A percentile compares a stretch with the other conserved stretches of the same genome.
phyloP scores from a whole-genome alignment of 2,329 filamentous ascomycete species.

The Teratosphaeria pseudoeucalypti region DNA sequence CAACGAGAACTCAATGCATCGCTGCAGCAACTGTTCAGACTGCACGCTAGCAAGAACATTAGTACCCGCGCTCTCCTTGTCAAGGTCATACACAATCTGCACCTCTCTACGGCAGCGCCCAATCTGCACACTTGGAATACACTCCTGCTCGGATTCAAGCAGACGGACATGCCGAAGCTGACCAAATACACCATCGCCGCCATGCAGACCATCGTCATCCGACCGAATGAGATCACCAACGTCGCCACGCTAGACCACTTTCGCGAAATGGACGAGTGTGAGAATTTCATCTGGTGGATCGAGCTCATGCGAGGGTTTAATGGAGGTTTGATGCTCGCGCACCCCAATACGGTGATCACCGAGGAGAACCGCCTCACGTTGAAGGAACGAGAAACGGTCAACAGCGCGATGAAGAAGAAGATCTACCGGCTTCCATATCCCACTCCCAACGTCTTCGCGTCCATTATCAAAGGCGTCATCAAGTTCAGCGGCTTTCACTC shows the following conservation, averaged over 20 bases:
- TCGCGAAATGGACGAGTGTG: slow-evolving; percentile 19
- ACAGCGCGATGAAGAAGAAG: slow-evolving; percentile 11
- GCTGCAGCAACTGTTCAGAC: slow-evolving; percentile 15
- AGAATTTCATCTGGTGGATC: slow-evolving; percentile 30
- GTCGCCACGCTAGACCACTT: slow-evolving; percentile 32
- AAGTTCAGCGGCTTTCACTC: slow-evolving; percentile 36
- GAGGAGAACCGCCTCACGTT: slow-evolving; percentile 11
- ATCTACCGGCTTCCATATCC: slow-evolving; percentile 35
- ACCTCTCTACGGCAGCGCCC: slow-evolving; percentile 49
- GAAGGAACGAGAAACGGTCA: not conserved
- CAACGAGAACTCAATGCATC: slow-evolving; percentile 15
- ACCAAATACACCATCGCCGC: slow-evolving; percentile 22
- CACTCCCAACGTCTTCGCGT: slow-evolving; percentile 34
- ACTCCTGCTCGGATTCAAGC: slow-evolving; percentile 55
- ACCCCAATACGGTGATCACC: slow-evolving; percentile 26
- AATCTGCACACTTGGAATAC: slow-evolving; percentile 61
- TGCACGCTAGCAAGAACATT: slow-evolving; percentile 8
- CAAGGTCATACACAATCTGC: slow-evolving; percentile 52
- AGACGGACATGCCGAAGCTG: slow-evolving; percentile 10
- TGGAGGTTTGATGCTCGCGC: slow-evolving; percentile 31
- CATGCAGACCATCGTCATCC: slow-evolving; percentile 27
- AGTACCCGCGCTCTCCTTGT: slow-evolving; percentile 16
- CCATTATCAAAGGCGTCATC: slow-evolving; percentile 32
- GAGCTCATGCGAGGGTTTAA: slow-evolving; percentile 32
- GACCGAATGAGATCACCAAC: slow-evolving; percentile 37